Base-by-base conservation (phyloP, 2,329 filamentous ascomycete species). In the Apiospora aurea region DNA sequence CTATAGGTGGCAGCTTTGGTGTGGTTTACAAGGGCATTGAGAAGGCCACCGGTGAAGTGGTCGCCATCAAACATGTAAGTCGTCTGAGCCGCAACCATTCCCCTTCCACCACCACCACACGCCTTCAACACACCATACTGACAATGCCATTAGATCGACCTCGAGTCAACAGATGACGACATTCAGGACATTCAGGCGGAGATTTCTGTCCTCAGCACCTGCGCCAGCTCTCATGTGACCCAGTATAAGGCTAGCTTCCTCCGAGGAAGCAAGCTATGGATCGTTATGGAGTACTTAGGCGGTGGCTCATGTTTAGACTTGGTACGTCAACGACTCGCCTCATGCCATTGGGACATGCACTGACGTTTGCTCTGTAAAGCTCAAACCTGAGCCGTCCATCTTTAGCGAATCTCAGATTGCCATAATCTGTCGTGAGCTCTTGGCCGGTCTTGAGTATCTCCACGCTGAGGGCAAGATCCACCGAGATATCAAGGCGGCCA, bases 131-230 rank as follows among this genome's bases (percentile, higher is more conserved):
- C 67, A 10, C 61, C 49, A 46, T 14, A 47, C 66, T 68, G 10
- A 68, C 66, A 29, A 47, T 26, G 46, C 72, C 64, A 29, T 51
- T 81, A 98, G 95, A 98, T 99, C 82, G 96, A 99, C 82, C 94
- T 99, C 80, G 96, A 99, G 84, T 97, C 96, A 72, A 98, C 95
- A 86, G 96, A 97, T 82, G 96, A 99, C 84, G 96, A 99, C 81
- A 97, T 99, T 73, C 93, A 95, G 82, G 96, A 99, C 81, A 98
- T 99, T 72, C 96, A 99, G 79, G 95, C 97, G 80, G 96, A 99
- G 81, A 98, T 99, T 76, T 93, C 94, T 2, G 93, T 99, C 46
- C 87, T 99, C 73, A 96, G 95, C 83, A 98, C 96, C 70, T 99
- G 96, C 85, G 93, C 93, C 76, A 98, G 95, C 81, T 93, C 93